These are phyloP conservation scores for Barnettozyma salicaria DNA, from an alignment of 805 yeast genomes.

Conservation along the genomic window DNA sequence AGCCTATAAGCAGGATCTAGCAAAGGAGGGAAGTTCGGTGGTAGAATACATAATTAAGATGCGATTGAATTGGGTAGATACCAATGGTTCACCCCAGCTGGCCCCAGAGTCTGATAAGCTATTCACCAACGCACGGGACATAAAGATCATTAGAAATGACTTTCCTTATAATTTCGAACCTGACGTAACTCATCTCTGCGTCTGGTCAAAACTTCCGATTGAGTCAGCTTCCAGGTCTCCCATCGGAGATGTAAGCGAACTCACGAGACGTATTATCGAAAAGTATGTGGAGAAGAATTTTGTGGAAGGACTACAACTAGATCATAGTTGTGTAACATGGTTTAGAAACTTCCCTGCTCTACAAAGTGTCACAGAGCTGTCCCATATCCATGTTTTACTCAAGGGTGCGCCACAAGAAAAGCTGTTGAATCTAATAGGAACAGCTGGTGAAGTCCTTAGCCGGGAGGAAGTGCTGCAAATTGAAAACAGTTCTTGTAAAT, in stretches of 20 bases:
- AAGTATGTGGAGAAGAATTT: constrained; percentile 44
- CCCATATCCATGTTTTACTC: constrained; percentile 65
- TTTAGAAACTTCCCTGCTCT: constrained; percentile 65
- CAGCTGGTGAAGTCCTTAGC: no score
- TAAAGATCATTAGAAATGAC: constrained; percentile 44
- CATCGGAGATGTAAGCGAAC: constrained; percentile 31
- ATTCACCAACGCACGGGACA: constrained; percentile 29
- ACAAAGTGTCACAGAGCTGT: constrained; percentile 60
- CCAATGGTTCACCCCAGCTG: constrained; percentile 11
- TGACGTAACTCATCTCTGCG: constrained; percentile 50
- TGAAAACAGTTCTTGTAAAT: no score
- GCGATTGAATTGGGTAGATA: constrained; percentile 1
- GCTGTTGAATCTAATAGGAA: constrained; percentile 7
- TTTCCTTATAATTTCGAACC: constrained; percentile 60
- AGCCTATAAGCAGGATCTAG: background rate
- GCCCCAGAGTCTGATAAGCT: constrained; percentile 19
- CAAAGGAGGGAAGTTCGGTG: background rate
- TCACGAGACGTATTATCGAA: constrained; percentile 41
- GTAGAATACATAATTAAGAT: background rate
- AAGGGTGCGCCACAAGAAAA: constrained; percentile 19
- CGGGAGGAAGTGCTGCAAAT: no score
- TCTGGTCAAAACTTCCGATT: constrained; percentile 61
- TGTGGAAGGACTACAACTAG: constrained; percentile 31
- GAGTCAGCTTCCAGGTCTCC: constrained; percentile 40
- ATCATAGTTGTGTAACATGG: constrained; percentile 42